phyloP scores from a whole-genome alignment of 2,329 filamentous ascomycete species.

The Ophiostoma quercus region DNA sequence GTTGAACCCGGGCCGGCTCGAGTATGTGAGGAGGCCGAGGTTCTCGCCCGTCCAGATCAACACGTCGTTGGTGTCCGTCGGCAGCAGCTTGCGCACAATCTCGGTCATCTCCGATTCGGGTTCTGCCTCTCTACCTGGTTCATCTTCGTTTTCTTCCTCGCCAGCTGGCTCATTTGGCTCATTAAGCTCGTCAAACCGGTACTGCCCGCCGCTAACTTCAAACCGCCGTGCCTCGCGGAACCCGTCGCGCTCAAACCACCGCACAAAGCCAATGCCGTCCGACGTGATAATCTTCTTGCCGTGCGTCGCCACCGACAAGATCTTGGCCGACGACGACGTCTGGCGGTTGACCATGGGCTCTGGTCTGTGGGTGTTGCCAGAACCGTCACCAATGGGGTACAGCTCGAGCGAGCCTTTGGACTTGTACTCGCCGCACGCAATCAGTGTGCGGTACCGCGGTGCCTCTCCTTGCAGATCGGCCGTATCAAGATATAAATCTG shows the following conservation, averaged over 20 bases:
- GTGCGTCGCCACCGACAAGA: conserved; percentile 75
- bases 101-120: conserved; percentile 52
- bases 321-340: conserved; percentile 71
- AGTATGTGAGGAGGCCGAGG: conserved; percentile 66
- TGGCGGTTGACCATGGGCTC: conserved; percentile 68
- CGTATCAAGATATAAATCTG: neutral
- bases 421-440: conserved; percentile 86
- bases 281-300: conserved; percentile 77
- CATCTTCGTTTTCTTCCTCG: neutral
- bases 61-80: conserved; percentile 62
- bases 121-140: conserved; percentile 36
- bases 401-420: conserved; percentile 84
- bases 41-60: conserved; percentile 85
- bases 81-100: conserved; percentile 73
- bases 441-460: conserved; percentile 55
- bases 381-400: conserved; percentile 54
- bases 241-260: conserved; percentile 88
- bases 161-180: neutral
- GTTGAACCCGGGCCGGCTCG: conserved; percentile 45
- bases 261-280: conserved; percentile 76
- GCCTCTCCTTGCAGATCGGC: neutral
- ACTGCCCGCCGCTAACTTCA: conserved; percentile 42
- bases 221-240: conserved; percentile 53
- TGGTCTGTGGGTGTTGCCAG: neutral
- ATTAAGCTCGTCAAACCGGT: conserved; percentile 31